Conservation (phyloP, 1,139 yeast genomes). For the Debaryomyces subglobosus region DNA sequence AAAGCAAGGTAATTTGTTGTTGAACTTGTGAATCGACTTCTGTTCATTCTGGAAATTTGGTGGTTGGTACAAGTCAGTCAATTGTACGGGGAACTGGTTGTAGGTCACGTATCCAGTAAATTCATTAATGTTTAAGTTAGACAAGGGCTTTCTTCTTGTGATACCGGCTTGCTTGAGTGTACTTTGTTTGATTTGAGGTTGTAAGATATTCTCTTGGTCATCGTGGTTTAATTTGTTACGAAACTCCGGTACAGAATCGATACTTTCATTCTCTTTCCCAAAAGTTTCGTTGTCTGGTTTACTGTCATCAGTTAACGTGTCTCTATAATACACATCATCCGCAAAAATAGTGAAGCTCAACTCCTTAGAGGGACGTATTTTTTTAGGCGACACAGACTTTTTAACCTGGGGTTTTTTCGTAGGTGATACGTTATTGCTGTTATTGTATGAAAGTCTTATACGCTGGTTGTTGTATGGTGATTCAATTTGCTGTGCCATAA, state of each 20-base stretch:
- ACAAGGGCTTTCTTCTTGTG: slow-evolving; percentile 33
- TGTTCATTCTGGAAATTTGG: slow-evolving; percentile 35
- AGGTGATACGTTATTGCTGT: slow-evolving; percentile 11
- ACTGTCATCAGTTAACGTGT: slow-evolving; percentile 4
- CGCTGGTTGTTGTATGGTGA: slow-evolving; percentile 12
- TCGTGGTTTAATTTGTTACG: slow-evolving; percentile 30
- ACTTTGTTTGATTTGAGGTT: slow-evolving; percentile 34
- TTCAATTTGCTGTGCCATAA: slow-evolving; percentile 8
- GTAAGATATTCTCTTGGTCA: slow-evolving; percentile 51
- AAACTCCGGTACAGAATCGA: neutral
- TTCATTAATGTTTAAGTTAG: slow-evolving; percentile 34
- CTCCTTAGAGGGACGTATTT: slow-evolving; percentile 17
- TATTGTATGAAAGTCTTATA: slow-evolving; percentile 8
- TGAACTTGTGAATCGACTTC: slow-evolving; percentile 38
- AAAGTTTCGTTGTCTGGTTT: neutral
- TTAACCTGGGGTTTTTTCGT: neutral
- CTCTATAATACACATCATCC: slow-evolving; percentile 24
- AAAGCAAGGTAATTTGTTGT: slow-evolving; percentile 32
- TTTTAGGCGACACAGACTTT: slow-evolving; percentile 17
- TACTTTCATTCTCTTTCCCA: slow-evolving; percentile 8
- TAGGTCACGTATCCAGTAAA: slow-evolving; percentile 36
- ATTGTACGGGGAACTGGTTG: slow-evolving; percentile 17
- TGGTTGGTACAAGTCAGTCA: slow-evolving; percentile 39
- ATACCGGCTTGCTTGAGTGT: slow-evolving; percentile 11
- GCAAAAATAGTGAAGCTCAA: slow-evolving; percentile 42